A percentile compares a stretch with the other conserved stretches of the same genome.
Conservation (phyloP, 805 yeast genomes). For the Lipomyces kockii region DNA sequence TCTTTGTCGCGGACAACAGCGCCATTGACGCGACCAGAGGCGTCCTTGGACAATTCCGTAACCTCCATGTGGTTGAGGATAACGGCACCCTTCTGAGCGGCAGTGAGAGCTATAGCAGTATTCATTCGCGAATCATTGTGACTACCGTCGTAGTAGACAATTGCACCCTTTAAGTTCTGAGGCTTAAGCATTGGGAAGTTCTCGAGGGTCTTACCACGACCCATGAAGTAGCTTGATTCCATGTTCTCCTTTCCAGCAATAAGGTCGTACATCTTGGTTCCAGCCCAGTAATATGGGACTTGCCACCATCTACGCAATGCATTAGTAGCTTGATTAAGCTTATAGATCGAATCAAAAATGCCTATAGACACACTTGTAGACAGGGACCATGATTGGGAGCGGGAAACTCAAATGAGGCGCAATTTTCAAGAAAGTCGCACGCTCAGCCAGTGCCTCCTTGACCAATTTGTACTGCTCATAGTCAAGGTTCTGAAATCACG, state of each 20-base stretch:
- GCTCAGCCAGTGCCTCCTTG: constrained; percentile 84
- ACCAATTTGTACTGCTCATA: constrained; percentile 88
- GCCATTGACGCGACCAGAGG: constrained; percentile 66
- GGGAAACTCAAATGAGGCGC: constrained; percentile 90
- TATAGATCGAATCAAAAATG: neutral
- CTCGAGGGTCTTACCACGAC: constrained; percentile 66
- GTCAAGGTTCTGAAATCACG: constrained; percentile 60
- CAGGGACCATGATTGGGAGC: constrained; percentile 94
- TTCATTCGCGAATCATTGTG: constrained; percentile 94
- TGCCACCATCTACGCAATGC: constrained; percentile 70
- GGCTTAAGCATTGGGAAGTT: constrained; percentile 86
- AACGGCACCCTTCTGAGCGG: constrained; percentile 85
- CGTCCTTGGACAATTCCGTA: constrained; percentile 69
- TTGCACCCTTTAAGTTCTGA: constrained; percentile 78
- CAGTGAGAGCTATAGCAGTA: constrained; percentile 81
- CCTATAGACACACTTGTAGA: constrained; percentile 56
- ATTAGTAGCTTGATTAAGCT: constrained; percentile 10
- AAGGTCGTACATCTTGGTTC: constrained; percentile 88
- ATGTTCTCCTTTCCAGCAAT: constrained; percentile 88
- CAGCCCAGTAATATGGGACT: constrained; percentile 88
- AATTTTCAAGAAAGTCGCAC: constrained; percentile 81
- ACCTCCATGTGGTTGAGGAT: constrained; percentile 87
- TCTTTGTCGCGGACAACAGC: constrained; percentile 69
- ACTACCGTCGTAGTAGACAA: constrained; percentile 93
- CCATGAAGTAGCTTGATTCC: constrained; percentile 73